phyloP scores from a whole-genome alignment of 768 basidiomycete genomes.

The Pisolithus microcarpus region DNA sequence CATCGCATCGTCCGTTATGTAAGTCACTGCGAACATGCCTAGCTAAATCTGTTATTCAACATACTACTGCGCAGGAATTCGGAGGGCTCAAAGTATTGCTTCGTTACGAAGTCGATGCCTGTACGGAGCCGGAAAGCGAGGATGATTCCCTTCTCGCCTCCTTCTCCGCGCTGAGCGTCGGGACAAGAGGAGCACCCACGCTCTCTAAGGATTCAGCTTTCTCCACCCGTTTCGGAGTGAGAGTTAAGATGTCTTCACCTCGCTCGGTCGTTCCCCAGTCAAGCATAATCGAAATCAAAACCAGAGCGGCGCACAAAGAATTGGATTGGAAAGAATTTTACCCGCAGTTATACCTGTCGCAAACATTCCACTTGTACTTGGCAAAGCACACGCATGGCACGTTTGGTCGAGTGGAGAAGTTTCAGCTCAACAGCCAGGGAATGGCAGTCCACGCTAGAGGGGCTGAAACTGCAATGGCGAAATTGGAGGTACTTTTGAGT shows the following conservation, averaged over 20 bases:
- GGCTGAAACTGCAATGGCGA: constrained; percentile 16
- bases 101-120: constrained; percentile 49
- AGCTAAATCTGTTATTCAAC: background rate
- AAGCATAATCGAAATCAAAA: constrained; percentile 30
- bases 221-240: constrained; percentile 3
- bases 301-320: constrained; percentile 20
- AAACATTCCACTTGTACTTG: constrained; percentile 54
- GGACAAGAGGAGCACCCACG: background rate
- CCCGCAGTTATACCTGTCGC: constrained; percentile 63
- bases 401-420: constrained; percentile 45
- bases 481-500: constrained; percentile 23
- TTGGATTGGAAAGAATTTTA: constrained; percentile 56
- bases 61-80: constrained; percentile 37
- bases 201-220: background rate
- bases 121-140: constrained; percentile 12
- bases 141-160: constrained; percentile 21
- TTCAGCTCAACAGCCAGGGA: constrained; percentile 27
- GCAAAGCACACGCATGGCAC: constrained; percentile 50
- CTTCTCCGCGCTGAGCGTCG: constrained; percentile 20
- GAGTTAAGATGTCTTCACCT: constrained; percentile 19
- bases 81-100: constrained; percentile 52
- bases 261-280: constrained; percentile 29
- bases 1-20: constrained; percentile 61
- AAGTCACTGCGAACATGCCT: constrained; percentile 18
- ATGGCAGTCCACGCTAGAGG: constrained; percentile 18